Conservation (phyloP, 768 basidiomycete species). For the Trametes cubensis region DNA sequence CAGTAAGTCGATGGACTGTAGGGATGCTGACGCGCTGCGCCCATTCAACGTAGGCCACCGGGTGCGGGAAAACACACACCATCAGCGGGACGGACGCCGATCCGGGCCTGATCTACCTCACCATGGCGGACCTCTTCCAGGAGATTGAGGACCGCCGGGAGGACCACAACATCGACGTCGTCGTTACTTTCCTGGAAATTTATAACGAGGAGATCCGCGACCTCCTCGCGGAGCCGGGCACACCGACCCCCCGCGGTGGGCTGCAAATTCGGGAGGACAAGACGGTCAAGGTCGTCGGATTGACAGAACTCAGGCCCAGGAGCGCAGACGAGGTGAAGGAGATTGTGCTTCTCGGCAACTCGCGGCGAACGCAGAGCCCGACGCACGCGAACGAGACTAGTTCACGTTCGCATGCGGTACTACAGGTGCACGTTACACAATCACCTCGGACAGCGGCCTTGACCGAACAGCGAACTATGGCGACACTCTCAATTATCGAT, state of each 20-base stretch:
- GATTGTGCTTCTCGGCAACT: conserved; percentile 88
- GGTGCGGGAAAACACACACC: conserved; percentile 99
- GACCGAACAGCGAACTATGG: conserved; percentile 81
- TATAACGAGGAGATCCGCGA: conserved; percentile 99
- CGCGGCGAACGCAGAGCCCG: conserved; percentile 85
- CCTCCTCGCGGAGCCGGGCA: conserved; percentile 78
- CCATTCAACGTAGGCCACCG: conserved; percentile 75
- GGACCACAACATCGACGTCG: conserved; percentile 84
- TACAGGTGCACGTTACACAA: conserved; percentile 92
- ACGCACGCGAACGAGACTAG: conserved; percentile 97
- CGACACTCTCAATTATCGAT: conserved; percentile 96
- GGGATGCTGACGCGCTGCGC: not conserved
- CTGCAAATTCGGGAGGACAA: conserved; percentile 95
- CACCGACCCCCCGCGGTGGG: conserved; percentile 72
- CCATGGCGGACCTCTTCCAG: conserved; percentile 96
- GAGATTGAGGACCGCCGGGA: conserved; percentile 86
- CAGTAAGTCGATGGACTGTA: not conserved
- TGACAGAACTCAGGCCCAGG: conserved; percentile 78
- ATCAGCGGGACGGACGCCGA: conserved; percentile 90
- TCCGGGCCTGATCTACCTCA: conserved; percentile 93
- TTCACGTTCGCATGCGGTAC: conserved; percentile 95
- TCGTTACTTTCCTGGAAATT: conserved; percentile 96
- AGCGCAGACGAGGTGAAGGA: conserved; percentile 93
- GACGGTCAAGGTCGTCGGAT: conserved; percentile 84
- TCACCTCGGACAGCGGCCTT: conserved; percentile 84